phyloP scores from a whole-genome alignment of 1,284 basidiomycete genomes.

The Malassezia arunalokei region DNA sequence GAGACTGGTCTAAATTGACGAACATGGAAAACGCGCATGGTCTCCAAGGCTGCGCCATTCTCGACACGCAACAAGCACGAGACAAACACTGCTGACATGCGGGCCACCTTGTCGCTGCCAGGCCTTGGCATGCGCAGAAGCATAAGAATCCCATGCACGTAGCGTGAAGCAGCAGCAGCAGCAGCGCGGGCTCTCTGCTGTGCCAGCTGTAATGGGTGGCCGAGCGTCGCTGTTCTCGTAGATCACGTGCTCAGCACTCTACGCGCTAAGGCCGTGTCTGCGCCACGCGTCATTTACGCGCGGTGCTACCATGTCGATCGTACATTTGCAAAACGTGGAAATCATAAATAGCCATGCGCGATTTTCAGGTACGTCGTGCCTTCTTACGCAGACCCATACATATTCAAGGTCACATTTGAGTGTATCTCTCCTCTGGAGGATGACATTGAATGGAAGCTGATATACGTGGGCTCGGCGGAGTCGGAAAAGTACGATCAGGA shows the following conservation, averaged over 20 bases:
- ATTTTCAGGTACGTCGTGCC: constrained; percentile 23
- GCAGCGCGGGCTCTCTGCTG: no score
- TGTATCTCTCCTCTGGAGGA: constrained; percentile 85
- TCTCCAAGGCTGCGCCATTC: no score
- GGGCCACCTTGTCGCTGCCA: background rate
- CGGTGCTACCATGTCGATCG: constrained; percentile 34
- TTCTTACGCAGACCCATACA: constrained; percentile 59
- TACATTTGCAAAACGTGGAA: constrained; percentile 40
- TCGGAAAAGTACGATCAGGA: constrained; percentile 87
- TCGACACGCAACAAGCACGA: no score
- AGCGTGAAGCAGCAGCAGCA: background rate
- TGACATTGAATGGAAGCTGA: constrained; percentile 92
- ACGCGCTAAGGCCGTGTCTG: background rate
- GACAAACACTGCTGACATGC: background rate
- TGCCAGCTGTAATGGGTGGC: no score
- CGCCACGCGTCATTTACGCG: background rate
- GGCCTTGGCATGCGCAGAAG: constrained; percentile 3
- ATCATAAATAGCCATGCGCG: constrained; percentile 39
- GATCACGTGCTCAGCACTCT: no score
- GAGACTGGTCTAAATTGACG: no score
- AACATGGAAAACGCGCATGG: no score
- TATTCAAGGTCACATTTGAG: constrained; percentile 93
- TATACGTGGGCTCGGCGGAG: constrained; percentile 89
- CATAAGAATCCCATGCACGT: background rate
- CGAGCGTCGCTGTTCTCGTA: background rate